Evolutionary conservation across 2,329 filamentous ascomycete genomes (phyloP).

Genomic region (Aspergillus sp.): DNA sequence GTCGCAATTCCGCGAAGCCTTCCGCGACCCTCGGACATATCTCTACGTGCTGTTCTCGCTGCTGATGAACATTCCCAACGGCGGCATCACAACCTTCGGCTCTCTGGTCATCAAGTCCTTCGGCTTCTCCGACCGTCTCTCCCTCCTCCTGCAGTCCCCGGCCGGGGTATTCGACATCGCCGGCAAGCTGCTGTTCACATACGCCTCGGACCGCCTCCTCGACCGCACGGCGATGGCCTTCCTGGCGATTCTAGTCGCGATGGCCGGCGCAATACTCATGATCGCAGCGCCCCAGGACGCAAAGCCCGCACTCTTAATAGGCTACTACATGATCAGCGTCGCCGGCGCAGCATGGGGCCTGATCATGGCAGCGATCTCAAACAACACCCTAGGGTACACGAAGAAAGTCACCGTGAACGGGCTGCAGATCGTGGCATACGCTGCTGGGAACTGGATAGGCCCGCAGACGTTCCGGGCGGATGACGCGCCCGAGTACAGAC

Average conservation of each 20-base stretch:
- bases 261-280: not conserved
- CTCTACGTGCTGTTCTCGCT: conserved; percentile 37
- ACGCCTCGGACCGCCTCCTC: not conserved
- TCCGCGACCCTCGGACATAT: conserved; percentile 47
- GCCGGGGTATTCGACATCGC: conserved; percentile 27
- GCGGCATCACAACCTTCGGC: conserved; percentile 45
- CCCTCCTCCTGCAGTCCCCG: conserved; percentile 46
- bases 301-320: conserved; percentile 38
- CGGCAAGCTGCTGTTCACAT: not conserved
- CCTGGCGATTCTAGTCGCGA: not conserved
- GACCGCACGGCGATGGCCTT: not conserved
- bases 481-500: conserved; percentile 43
- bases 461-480: conserved; percentile 46
- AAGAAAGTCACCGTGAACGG: conserved; percentile 53
- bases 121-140: conserved; percentile 44
- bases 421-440: conserved; percentile 45
- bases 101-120: conserved; percentile 43
- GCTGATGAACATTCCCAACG: conserved; percentile 41
- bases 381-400: conserved; percentile 49
- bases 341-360: conserved; percentile 38
- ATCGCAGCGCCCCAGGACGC: not conserved
- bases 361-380: not conserved
- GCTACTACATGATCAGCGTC: conserved; percentile 44
- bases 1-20: conserved; percentile 47
- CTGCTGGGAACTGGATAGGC: conserved; percentile 46